Evolutionary conservation across 805 yeast genomes (phyloP).

Genomic region (Barnettozyma californica): DNA sequence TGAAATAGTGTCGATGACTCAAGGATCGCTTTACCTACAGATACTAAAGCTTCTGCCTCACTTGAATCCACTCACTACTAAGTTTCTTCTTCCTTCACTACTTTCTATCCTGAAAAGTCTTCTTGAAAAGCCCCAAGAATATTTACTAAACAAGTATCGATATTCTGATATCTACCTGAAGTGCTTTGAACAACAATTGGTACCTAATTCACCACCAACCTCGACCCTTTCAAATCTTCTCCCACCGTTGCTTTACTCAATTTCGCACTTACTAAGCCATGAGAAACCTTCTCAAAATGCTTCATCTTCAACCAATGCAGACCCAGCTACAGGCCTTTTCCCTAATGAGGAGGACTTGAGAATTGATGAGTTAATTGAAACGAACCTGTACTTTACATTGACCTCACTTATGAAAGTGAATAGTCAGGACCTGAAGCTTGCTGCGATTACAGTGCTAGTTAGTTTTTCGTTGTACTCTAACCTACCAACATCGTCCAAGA

Average conservation of each 20-base stretch:
- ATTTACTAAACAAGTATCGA: constrained; percentile 3
- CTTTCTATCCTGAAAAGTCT: constrained; percentile 9
- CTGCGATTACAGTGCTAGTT: constrained; percentile 16
- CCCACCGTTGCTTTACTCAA: constrained; percentile 19
- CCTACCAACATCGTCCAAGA: constrained; percentile 8
- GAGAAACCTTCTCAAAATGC: constrained; percentile 7
- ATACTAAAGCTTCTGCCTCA: constrained; percentile 20
- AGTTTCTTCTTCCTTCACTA: constrained; percentile 10
- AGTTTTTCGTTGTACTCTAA: constrained; percentile 18
- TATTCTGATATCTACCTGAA: constrained; percentile 6
- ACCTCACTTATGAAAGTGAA: constrained; percentile 19
- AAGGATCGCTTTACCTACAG: constrained; percentile 8
- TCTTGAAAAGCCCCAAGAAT: constrained; percentile 5
- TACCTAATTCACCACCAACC: constrained; percentile 19
- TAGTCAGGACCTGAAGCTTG: constrained; percentile 20
- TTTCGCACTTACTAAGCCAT: constrained; percentile 17
- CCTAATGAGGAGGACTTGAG: constrained; percentile 7
- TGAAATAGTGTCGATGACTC: not conserved
- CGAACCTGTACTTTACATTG: constrained; percentile 17
- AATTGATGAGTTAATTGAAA: constrained; percentile 15
- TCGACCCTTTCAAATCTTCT: constrained; percentile 13
- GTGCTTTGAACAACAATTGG: constrained; percentile 13
- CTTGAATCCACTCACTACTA: constrained; percentile 15
- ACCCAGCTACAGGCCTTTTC: not conserved
- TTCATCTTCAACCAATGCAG: not conserved